Evolutionary conservation across 192 early-diverging fungal species (phyloP).

Genomic region (Chytriomyces sp.): DNA sequence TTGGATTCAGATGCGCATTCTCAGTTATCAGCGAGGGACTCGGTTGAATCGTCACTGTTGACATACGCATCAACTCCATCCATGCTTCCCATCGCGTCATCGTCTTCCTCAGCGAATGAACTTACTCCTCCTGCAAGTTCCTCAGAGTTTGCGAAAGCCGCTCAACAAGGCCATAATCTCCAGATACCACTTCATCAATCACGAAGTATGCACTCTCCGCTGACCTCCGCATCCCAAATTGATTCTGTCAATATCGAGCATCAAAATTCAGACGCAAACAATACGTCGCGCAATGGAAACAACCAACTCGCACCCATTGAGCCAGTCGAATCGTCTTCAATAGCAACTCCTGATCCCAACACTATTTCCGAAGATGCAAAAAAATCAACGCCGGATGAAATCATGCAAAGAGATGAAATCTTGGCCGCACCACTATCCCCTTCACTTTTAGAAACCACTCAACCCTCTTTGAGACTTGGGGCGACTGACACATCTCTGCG

Average conservation of each 20-base stretch:
- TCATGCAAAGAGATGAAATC: neutral
- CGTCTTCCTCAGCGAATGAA: too few species aligned
- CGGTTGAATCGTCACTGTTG: constrained; percentile 44
- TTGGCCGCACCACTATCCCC: neutral
- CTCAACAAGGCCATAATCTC: neutral
- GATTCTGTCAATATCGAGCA: too few species aligned
- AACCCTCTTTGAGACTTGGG: neutral
- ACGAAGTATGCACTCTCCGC: constrained; percentile 3
- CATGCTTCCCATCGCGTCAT: constrained; percentile 9
- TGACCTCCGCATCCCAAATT: neutral
- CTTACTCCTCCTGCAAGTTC: neutral
- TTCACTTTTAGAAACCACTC: neutral
- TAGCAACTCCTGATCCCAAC: too few species aligned
- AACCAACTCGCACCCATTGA: too few species aligned
- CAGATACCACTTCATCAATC: neutral
- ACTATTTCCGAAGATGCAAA: too few species aligned
- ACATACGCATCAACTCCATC: constrained; percentile 49
- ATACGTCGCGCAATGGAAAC: too few species aligned
- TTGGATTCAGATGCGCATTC: constrained; percentile 27
- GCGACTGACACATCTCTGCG: too few species aligned
- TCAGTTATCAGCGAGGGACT: constrained; percentile 41
- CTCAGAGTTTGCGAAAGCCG: too few species aligned
- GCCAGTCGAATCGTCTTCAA: too few species aligned
- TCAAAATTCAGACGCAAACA: too few species aligned
- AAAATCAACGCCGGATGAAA: too few species aligned